A percentile compares a stretch with the other conserved stretches of the same genome.
phyloP scores from a whole-genome alignment of 208 protist genomes.

The Trypanosoma conorhini region DNA sequence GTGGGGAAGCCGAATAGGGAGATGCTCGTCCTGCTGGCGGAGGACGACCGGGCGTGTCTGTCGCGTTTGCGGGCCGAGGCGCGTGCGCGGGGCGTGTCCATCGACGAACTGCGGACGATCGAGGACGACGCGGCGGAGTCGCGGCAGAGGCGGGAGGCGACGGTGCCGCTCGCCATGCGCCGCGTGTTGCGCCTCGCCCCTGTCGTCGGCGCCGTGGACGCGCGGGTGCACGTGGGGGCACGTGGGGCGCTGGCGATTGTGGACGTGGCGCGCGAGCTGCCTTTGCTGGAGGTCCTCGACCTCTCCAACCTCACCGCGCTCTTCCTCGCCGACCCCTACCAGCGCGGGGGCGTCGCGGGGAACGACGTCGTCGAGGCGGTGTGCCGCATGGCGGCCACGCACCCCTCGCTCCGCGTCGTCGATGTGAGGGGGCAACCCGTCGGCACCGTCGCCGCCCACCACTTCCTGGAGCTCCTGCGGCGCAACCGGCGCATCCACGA shows the following conservation, averaged over 20 bases:
- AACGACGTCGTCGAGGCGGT: constrained; percentile 58
- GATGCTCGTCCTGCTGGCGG: constrained; percentile 50
- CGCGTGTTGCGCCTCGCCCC: constrained; percentile 31
- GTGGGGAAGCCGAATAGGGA: constrained; percentile 53
- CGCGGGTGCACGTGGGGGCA: constrained; percentile 50
- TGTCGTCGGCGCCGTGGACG: background rate
- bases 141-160: constrained; percentile 19
- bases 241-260: constrained; percentile 64
- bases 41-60: constrained; percentile 45
- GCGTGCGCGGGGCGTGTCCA: constrained; percentile 30
- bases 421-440: constrained; percentile 52
- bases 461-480: constrained; percentile 37
- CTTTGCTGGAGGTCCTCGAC: constrained; percentile 54
- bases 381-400: constrained; percentile 35
- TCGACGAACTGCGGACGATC: constrained; percentile 35
- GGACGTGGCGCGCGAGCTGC: constrained; percentile 58
- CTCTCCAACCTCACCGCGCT: constrained; percentile 62
- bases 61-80: constrained; percentile 37
- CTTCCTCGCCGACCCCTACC: constrained; percentile 53
- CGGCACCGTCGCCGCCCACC: constrained; percentile 45
- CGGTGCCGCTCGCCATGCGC: constrained; percentile 34
- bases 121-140: constrained; percentile 30
- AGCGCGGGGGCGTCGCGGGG: constrained; percentile 28
- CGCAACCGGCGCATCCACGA: constrained; percentile 29
- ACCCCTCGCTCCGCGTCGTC: constrained; percentile 42